Evolutionary conservation across 345 rosid species (phyloP).

Genomic region (Syzygium grande): DNA sequence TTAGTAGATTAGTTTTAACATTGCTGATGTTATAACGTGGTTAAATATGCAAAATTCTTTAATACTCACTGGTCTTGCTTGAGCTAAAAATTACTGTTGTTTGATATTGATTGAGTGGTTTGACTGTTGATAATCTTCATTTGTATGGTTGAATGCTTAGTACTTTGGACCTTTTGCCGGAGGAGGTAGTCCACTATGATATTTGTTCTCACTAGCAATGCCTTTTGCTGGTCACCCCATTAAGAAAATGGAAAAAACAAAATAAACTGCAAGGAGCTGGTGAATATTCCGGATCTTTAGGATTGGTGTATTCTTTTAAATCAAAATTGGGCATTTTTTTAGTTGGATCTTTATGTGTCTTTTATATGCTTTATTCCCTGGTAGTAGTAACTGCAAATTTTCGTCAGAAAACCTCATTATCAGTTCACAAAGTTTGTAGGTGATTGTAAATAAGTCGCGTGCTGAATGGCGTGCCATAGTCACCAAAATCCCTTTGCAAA

Average conservation of each 20-base stretch:
- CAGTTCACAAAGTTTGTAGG: slow-evolving; percentile 29
- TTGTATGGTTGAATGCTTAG: not conserved
- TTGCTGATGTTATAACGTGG: not conserved
- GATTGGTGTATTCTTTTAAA: not conserved
- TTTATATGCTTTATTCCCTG: not conserved
- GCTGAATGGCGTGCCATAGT: slow-evolving; percentile 66
- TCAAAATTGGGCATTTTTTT: not conserved
- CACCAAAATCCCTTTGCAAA: slow-evolving; percentile 52
- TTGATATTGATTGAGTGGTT: not conserved
- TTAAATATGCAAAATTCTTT: not conserved
- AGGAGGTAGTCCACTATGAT: not conserved
- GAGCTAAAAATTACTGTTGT: not conserved
- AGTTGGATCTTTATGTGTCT: not conserved
- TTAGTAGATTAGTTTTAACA: not conserved
- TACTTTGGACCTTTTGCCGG: not conserved
- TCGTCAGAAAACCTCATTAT: not conserved
- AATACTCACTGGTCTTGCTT: not conserved
- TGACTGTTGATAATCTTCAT: not conserved
- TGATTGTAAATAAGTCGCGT: slow-evolving; percentile 85
- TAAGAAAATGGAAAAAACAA: not conserved
- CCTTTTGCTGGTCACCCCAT: not conserved
- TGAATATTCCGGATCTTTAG: not conserved
- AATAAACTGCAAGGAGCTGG: not conserved
- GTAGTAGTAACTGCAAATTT: not conserved
- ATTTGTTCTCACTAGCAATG: not conserved